Evolutionary conservation across 176 grass and related monocot species (phyloP).

Genomic region (Aegilops sharonensis): DNA sequence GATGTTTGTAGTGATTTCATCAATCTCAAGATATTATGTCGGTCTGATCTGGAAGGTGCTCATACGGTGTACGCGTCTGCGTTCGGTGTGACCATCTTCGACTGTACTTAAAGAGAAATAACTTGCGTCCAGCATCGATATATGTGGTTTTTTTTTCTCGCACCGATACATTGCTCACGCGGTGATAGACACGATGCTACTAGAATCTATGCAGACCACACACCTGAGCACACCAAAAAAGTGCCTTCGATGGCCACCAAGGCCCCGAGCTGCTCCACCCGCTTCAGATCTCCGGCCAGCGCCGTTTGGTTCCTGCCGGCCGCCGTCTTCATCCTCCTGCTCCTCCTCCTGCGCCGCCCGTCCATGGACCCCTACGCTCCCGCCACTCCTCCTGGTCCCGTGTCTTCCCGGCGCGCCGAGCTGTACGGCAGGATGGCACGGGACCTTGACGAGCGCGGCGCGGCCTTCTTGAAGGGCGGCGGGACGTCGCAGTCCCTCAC

Average conservation of each 20-base stretch:
- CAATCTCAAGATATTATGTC: no score
- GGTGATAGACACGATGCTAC: background rate
- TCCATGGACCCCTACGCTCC: constrained; percentile 45
- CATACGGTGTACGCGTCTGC: no score
- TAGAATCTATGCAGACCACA: background rate
- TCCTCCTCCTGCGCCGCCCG: constrained; percentile 43
- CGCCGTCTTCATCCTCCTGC: constrained; percentile 32
- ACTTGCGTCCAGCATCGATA: no score
- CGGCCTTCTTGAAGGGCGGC: constrained; percentile 70
- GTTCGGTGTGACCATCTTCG: no score
- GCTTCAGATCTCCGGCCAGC: constrained; percentile 47
- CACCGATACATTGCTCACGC: no score
- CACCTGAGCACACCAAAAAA: background rate
- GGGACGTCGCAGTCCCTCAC: constrained; percentile 87
- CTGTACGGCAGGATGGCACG: constrained; percentile 76
- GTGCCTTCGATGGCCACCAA: constrained; percentile 32
- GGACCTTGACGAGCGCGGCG: constrained; percentile 78
- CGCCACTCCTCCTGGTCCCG: background rate
- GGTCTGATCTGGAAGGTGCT: no score
- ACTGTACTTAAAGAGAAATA: no score
- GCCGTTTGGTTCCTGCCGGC: constrained; percentile 59
- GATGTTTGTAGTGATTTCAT: no score
- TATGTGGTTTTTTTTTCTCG: no score
- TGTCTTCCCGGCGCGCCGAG: constrained; percentile 49
- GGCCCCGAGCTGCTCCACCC: background rate